Evolutionary conservation across 768 basidiomycete species (phyloP).

Genomic region (Sarcodon aspratus): DNA sequence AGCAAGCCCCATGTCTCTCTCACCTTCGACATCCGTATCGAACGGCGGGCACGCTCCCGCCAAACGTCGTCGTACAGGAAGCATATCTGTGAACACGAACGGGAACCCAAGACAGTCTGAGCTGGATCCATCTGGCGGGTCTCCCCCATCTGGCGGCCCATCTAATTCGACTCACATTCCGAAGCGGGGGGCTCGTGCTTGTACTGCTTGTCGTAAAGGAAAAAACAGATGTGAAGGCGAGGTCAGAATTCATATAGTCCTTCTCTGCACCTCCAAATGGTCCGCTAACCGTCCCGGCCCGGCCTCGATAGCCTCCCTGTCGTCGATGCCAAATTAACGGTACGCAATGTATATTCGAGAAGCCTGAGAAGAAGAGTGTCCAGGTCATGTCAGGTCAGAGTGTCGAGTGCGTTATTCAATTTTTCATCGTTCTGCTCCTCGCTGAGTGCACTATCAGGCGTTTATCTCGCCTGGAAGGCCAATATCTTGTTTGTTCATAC

Average conservation of each 20-base stretch:
- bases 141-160: not conserved
- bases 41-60: not conserved
- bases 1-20: not conserved
- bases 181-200: constrained; percentile 83
- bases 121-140: not conserved
- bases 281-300: constrained; percentile 70
- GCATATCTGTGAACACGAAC: not conserved
- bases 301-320: constrained; percentile 70
- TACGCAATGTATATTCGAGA: constrained; percentile 77
- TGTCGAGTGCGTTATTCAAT: constrained; percentile 50
- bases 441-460: constrained; percentile 34
- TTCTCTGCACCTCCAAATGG: constrained; percentile 23
- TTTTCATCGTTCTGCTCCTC: constrained; percentile 7
- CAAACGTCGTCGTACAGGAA: not conserved
- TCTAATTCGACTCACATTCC: constrained; percentile 51
- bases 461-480: constrained; percentile 74
- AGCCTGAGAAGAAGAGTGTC: constrained; percentile 78
- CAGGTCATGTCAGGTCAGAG: constrained; percentile 50
- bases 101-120: not conserved
- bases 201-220: constrained; percentile 81
- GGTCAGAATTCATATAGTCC: constrained; percentile 33
- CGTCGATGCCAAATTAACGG: constrained; percentile 80
- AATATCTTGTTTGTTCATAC: constrained; percentile 52
- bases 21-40: not conserved
- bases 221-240: constrained; percentile 93